Base-by-base conservation (phyloP, 2,329 filamentous ascomycete species). In the Parastagonospora avenae region DNA sequence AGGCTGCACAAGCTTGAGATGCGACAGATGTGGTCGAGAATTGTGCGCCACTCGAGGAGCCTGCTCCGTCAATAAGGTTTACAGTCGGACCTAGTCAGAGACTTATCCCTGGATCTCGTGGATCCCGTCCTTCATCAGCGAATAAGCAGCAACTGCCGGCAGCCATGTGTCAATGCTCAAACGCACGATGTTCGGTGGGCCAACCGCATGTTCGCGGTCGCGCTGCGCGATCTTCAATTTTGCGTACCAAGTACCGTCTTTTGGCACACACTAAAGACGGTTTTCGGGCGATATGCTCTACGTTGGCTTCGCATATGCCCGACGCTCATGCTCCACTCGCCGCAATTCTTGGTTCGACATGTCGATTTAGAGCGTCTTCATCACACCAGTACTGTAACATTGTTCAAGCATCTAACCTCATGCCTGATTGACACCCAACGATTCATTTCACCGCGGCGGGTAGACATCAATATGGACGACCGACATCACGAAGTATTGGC, bases 401-500 rank as follows among this genome's bases (percentile, higher is more conserved):
- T 12, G 32, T 16, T 5, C 7, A 35, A 6, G 32, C 27, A 28
- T 7, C 19, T 1, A 9, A 15, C n/a, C 35, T 37, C 35, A 44
- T 44, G 42, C 42, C 31, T 36, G 24, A 9, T n/a, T 28, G n/a
- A 14, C 24, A 6, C 15, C 10, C 16, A n/a, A 6, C n/a, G 15
- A 42, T 35, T 7, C 2, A 29, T 4, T 36, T 11, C 12, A 28
- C 10, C 9, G 32, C 10, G 32, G 10, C 14, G 9, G 14, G 30
- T 27, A 11, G 31, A n/a, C 16, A 11, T 10, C 10, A 19, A 8
- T 12, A 64, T 62, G 63, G 55, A 65, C 8, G 55, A 59, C 35
- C 56, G 63, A 36, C 55, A 57, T 27, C 28, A 51, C 30, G 60
- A 67, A 42, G 59, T 70, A 4, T 49, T 71, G 32, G 60, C 57